Base-by-base conservation (phyloP, 768 basidiomycete genomes). In the Amanita brunnescens region DNA sequence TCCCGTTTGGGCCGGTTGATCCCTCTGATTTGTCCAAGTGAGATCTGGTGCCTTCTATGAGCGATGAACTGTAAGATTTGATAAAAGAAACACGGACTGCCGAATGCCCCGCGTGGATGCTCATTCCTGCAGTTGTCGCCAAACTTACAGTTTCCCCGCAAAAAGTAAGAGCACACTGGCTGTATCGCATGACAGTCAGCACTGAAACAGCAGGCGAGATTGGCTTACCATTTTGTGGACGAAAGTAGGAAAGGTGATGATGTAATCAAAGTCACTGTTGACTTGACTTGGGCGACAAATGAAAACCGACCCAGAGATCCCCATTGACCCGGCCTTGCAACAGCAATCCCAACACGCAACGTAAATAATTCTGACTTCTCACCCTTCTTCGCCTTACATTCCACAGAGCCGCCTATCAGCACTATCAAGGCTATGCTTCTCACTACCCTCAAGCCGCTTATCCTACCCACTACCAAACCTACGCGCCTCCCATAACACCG, bases 241-340 rank as follows among this genome's bases (percentile, higher is more conserved):
- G 47, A 49, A 8, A 23, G 23, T 9, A 13, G 14, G 18, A 24
- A 24, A 24, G 16, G 2, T 20, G 44, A 46, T 46, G 51, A 58
- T 47, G 49, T 54, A 50, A 39, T 18, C 34, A 32, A 14, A 9
- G 18, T 4, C 12, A 1, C 7, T 7, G 18, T 47, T 40, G 39
- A 40, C 34, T 35, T 18, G 34, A 33, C 23, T 12, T 10, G 29
- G 6, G 41, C 41, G 32, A 39, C 12, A 47, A 30, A 75, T 74
- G 74, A 78, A 77, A 63, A 58, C 67, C 1, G 76, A 77, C 55
- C 62, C 66, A 80, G 81, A 79, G 55, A 83, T 83, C 26, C 77
- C 80, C 9, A 82, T 83, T 47, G 81, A 85, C 61, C 81, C 82
- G 26, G 79, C 78, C n/a, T 69, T 85, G 39, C 83, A 84, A 63